Conservation (phyloP, 441 rosid species). For the Gossypium trilobum region DNA sequence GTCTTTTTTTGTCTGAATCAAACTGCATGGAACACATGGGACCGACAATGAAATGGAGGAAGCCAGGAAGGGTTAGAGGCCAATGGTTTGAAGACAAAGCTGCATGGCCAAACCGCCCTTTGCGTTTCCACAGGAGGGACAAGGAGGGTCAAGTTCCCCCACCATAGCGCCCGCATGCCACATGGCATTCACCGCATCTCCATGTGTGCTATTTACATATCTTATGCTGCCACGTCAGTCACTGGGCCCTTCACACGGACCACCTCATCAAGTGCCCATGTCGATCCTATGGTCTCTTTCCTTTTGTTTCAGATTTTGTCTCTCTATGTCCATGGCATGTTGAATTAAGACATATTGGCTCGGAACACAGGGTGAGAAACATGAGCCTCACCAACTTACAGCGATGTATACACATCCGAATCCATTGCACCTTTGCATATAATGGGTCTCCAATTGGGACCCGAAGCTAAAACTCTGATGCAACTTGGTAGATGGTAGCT, state of each 20-base stretch:
- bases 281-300: not conserved
- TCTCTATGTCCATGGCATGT: not conserved
- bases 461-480: not conserved
- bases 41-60: slow-evolving; percentile 19
- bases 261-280: not conserved
- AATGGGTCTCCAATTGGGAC: not conserved
- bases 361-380: not conserved
- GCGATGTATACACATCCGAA: not conserved
- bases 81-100: slow-evolving; percentile 28
- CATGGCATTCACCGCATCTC: slow-evolving; percentile 19
- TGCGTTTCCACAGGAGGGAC: slow-evolving; percentile 18
- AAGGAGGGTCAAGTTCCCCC: slow-evolving; percentile 10
- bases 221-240: slow-evolving; percentile 11
- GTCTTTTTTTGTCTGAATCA: no score
- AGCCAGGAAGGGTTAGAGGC: not conserved
- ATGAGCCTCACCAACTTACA: slow-evolving; percentile 12
- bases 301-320: not conserved
- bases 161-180: slow-evolving; percentile 13
- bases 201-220: slow-evolving; percentile 19
- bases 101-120: slow-evolving; percentile 34
- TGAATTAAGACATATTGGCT: not conserved
- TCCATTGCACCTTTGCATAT: not conserved
- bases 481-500: not conserved
- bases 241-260: not conserved
- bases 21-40: slow-evolving; percentile 7